Percentiles rank a stretch among this genome's conserved stretches.
Evolutionary conservation across 2,329 filamentous ascomycete species (phyloP).

Genomic region (Aspergillus chevalieri): DNA sequence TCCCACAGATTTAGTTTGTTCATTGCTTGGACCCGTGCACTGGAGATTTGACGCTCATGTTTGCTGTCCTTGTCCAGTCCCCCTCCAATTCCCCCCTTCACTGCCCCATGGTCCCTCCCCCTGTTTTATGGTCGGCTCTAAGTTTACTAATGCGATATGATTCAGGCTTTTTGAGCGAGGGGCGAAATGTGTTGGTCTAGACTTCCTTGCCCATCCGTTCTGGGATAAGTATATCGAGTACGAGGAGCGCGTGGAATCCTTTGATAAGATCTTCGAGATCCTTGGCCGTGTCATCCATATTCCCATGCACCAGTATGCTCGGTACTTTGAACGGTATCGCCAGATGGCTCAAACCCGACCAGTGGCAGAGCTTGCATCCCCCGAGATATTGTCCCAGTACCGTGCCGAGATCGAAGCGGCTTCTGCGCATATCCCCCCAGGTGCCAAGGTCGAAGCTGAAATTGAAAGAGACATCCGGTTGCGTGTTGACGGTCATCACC

Average conservation of each 20-base stretch:
- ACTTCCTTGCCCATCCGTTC: constrained; percentile 91
- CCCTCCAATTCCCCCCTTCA: constrained; percentile 26
- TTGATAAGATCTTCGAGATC: constrained; percentile 79
- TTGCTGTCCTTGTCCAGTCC: constrained; percentile 42
- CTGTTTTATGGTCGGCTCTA: constrained; percentile 5
- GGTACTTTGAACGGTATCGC: constrained; percentile 89
- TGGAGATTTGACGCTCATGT: constrained; percentile 36
- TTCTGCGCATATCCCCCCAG: constrained; percentile 36
- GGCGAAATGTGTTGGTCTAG: constrained; percentile 74
- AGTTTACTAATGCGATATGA: constrained; percentile 34
- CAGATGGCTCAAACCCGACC: constrained; percentile 67
- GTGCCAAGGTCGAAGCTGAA: constrained; percentile 63
- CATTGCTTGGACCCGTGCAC: constrained; percentile 33
- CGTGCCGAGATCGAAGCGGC: constrained; percentile 62
- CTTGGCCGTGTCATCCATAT: constrained; percentile 77
- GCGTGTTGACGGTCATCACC: constrained; percentile 73
- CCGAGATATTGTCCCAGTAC: constrained; percentile 62
- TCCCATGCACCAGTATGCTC: constrained; percentile 90
- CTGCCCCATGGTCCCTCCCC: constrained; percentile 24
- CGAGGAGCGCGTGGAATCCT: constrained; percentile 79
- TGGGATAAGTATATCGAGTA: constrained; percentile 99
- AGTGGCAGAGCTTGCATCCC: constrained; percentile 63
- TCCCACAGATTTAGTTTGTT: constrained; percentile 25
- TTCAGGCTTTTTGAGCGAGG: constrained; percentile 86
- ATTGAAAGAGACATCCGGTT: constrained; percentile 74